phyloP scores from a whole-genome alignment of 148 eudicot genomes.

The Vaccinium corymbosum region DNA sequence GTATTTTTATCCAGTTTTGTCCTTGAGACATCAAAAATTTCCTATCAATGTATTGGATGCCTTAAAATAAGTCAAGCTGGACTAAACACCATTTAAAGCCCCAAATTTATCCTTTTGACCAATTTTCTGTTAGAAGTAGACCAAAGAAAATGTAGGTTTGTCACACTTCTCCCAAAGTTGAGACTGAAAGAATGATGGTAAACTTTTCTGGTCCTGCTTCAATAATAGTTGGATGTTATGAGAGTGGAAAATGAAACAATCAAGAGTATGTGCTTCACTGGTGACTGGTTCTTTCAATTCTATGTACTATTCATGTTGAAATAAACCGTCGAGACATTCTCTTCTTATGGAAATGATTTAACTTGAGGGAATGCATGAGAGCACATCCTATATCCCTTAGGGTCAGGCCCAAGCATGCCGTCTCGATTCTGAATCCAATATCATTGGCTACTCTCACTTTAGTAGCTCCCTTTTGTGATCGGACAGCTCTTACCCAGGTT shows the following conservation, averaged over 20 bases:
- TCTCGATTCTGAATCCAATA: not conserved
- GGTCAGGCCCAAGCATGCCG: not conserved
- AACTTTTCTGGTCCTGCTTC: not conserved
- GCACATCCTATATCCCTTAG: not conserved
- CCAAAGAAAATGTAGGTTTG: not conserved
- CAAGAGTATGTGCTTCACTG: not conserved
- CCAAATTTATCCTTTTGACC: no score
- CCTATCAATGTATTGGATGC: no score
- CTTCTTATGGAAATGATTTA: not conserved
- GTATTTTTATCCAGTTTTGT: no score
- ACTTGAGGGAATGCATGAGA: not conserved
- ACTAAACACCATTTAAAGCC: no score
- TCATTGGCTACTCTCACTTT: not conserved
- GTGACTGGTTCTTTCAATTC: not conserved
- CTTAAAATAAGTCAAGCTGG: no score
- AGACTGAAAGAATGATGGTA: no score
- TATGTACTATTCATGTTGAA: not conserved
- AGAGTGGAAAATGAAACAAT: not conserved
- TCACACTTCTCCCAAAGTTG: not conserved
- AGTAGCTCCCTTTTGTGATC: not conserved
- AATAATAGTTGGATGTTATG: not conserved
- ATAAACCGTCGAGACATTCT: not conserved
- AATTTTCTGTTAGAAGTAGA: not conserved
- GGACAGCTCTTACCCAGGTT: not conserved
- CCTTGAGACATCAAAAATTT: no score